Base-by-base conservation (phyloP, 140 eudicot genomes). In the Anethum foeniculum region DNA sequence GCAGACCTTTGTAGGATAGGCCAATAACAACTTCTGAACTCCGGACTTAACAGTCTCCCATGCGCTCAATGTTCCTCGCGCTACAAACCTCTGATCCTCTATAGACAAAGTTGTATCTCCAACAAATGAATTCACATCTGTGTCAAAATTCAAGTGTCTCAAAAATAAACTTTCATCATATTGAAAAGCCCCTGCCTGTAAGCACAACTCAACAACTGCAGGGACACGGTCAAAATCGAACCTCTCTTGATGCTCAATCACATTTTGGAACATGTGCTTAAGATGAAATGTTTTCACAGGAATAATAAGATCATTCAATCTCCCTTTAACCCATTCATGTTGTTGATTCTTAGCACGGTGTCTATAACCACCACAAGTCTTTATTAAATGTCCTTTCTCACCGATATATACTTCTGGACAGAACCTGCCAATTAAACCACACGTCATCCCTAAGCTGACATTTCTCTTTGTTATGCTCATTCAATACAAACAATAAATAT, bases 391-490 rank as follows among this genome's bases (percentile, higher is more conserved):
- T 78, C 99, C 99, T 78, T 81, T 81, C 75, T 93, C 92, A n/a
- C 97, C 97, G 1, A 96, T 78, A 86, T 88, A 91, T 65, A 93
- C 97, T 86, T 96, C 99, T 58, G 97, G 88, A 85, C 99, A 96
- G 74, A 81, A 85, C 84, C 99, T 95, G 93, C 67, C 80, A 49
- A 69, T 13, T 62, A 85, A 64, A 78, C 32, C 49, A 58, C 60
- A 54, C 39, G 51, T 30, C 30, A 28, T 78, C 54, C 27, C 6
- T 7, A n/a, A 10, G 6, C 58, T 51, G 71, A 68, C 6, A 49
- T 3, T 77, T 52, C 48, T 19, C 58, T 32, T 3, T 0, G 19
- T 51, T 38, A 21, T 77, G 16, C 52, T 56, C 36, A 43, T 74
- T 44, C 19, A 34, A 68, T 77, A 14, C 30, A 77, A 32, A 77